These are phyloP conservation scores for Fusarium illudens DNA, from an alignment of 2,329 filamentous ascomycete genomes.

Conservation along the genomic window DNA sequence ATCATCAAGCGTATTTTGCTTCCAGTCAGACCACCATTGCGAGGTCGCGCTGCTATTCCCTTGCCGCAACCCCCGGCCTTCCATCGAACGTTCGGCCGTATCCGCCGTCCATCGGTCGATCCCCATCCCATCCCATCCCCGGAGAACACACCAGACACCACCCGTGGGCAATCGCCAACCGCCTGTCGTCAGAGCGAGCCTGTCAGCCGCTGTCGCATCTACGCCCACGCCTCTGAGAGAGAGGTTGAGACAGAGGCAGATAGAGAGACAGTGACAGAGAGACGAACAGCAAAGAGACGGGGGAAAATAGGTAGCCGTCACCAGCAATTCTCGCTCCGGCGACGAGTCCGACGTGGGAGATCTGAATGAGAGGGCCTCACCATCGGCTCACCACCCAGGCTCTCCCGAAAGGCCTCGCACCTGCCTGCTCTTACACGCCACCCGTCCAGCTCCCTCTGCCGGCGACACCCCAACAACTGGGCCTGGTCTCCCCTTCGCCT, in stretches of 20 bases:
- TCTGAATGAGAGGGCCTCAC: conserved; percentile 8
- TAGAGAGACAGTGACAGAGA: conserved; percentile 12
- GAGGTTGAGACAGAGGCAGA: neutral
- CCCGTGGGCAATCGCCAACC: conserved; percentile 3
- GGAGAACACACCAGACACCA: conserved; percentile 6
- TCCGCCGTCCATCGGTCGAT: conserved; percentile 42
- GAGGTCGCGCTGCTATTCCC: conserved; percentile 29
- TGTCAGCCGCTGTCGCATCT: conserved; percentile 20
- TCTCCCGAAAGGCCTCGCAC: conserved; percentile 36
- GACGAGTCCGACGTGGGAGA: conserved; percentile 2
- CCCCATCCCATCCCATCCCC: conserved; percentile 3
- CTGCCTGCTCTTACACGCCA: conserved; percentile 11
- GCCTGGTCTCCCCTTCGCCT: conserved; percentile 11
- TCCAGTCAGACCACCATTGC: conserved; percentile 41
- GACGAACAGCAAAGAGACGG: conserved; percentile 4
- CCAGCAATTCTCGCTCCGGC: conserved; percentile 18
- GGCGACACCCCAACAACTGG: conserved; percentile 37
- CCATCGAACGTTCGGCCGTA: conserved; percentile 39
- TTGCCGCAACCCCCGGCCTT: conserved; percentile 33
- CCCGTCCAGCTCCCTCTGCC: conserved; percentile 2
- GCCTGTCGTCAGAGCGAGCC: conserved; percentile 1
- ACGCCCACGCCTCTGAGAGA: conserved; percentile 8
- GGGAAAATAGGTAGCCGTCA: conserved; percentile 8
- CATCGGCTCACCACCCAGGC: conserved; percentile 28
- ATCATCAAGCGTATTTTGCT: conserved; percentile 30